Percentiles rank a stretch among this genome's conserved stretches.
Conservation (phyloP, 352 stramenopile species). For the Peronosclerospora sorghi region DNA sequence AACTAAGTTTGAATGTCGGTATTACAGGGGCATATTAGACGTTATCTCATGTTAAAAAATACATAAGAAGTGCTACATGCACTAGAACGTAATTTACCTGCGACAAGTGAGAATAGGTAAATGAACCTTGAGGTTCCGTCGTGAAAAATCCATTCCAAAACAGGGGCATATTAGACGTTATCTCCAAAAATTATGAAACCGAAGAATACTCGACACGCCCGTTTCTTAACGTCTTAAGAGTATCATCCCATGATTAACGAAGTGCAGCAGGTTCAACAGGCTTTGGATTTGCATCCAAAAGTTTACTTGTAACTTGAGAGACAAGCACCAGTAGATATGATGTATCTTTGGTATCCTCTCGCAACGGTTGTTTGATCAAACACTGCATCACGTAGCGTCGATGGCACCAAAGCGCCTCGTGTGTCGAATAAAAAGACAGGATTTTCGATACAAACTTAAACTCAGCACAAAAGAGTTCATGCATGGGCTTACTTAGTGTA, state of each 20-base stretch:
- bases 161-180: too few relatives aligned
- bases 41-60: too few relatives aligned
- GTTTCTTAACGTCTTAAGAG: slow-evolving; percentile 4
- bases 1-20: too few relatives aligned
- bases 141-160: too few relatives aligned
- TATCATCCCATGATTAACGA: slow-evolving; percentile 8
- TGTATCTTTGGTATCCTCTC: neutral
- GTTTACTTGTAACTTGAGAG: neutral
- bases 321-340: slow-evolving; percentile 2
- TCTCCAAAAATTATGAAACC: slow-evolving; percentile 33
- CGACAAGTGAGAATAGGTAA: too few relatives aligned
- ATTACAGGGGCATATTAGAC: too few relatives aligned
- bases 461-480: slow-evolving; percentile 29
- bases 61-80: too few relatives aligned
- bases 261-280: slow-evolving; percentile 4
- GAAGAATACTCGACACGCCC: neutral
- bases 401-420: slow-evolving; percentile 75
- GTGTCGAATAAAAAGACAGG: slow-evolving; percentile 31
- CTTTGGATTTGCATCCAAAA: slow-evolving; percentile 1
- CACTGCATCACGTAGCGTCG: slow-evolving; percentile 51
- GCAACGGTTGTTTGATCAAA: slow-evolving; percentile 15
- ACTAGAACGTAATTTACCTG: too few relatives aligned
- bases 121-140: too few relatives aligned
- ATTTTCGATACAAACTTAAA: slow-evolving; percentile 42
- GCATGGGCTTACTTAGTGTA: neutral